phyloP scores from a whole-genome alignment of 2,329 filamentous ascomycete species.

The Ophiostoma himal-ulmi region DNA sequence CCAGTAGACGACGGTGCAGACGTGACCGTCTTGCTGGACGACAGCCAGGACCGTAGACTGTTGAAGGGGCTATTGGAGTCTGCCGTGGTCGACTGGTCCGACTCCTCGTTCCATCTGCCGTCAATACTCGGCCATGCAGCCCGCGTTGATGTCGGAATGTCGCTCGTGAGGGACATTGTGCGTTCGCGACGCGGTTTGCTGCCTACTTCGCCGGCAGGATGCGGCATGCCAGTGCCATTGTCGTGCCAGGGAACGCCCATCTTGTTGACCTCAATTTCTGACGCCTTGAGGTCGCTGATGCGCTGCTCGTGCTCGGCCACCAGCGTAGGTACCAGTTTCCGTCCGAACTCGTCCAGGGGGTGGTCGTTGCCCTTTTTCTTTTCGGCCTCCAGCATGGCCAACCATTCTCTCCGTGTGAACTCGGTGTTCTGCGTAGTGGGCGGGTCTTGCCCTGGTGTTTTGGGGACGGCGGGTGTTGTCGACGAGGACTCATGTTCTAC shows the following conservation, averaged over 20 bases:
- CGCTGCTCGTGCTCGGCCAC: slow-evolving; percentile 27
- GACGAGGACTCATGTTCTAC: not conserved
- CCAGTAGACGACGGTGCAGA: slow-evolving; percentile 18
- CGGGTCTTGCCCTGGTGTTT: not conserved
- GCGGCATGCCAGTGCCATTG: slow-evolving; percentile 9
- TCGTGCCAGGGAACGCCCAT: slow-evolving; percentile 25
- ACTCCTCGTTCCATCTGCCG: slow-evolving; percentile 19
- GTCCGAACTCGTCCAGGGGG: slow-evolving; percentile 24
- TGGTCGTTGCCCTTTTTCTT: slow-evolving; percentile 18
- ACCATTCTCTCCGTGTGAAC: slow-evolving; percentile 25
- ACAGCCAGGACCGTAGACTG: slow-evolving; percentile 28
- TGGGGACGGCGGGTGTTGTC: not conserved
- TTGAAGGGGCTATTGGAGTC: slow-evolving; percentile 26
- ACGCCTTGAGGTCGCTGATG: slow-evolving; percentile 25
- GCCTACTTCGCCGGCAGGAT: not conserved
- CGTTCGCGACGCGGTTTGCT: slow-evolving; percentile 20
- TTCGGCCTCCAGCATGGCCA: slow-evolving; percentile 23
- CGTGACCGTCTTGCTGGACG: slow-evolving; percentile 17
- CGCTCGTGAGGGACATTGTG: slow-evolving; percentile 24
- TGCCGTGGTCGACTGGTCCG: slow-evolving; percentile 23
- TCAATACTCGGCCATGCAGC: slow-evolving; percentile 22
- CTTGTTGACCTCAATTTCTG: slow-evolving; percentile 26
- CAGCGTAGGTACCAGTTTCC: slow-evolving; percentile 23
- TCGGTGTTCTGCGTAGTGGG: slow-evolving; percentile 8
- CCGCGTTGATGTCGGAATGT: slow-evolving; percentile 14